Base-by-base conservation (phyloP, 768 basidiomycete species). In the Lyophyllum decastes region DNA sequence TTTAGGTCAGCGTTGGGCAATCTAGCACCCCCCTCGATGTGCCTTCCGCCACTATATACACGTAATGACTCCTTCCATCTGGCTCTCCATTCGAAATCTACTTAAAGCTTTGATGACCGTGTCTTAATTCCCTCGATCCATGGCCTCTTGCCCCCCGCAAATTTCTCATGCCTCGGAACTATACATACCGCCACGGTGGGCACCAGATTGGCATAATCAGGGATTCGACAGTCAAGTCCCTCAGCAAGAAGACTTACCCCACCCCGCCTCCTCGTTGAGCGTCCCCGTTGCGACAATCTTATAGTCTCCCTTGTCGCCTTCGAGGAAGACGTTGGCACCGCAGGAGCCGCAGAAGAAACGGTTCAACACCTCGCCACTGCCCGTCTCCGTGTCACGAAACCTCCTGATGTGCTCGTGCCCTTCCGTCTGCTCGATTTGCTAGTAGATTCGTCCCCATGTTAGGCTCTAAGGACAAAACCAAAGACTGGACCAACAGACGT, bases 341-440 rank as follows among this genome's bases (percentile, higher is more conserved):
- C 76, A 77, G 1, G 65, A 54, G 1, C 57, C 61, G 47, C 76
- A 78, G 60, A 78, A 78, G 30, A 61, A 65, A 30, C 76, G 66
- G 35, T 65, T 61, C 11, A 76, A 58, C 9, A 69, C 62, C 12
- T 62, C 26, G 5, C 73, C 75, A 35, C 70, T 72, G 33, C 59
- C 59, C 2, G 75, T 78, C 1, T 65, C 57, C 1, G 46, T 58
- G 53, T 78, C 76, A 0, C 58, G 51, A 56, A 64, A 76, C 1
- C 47, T 38, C 26, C 61, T 67, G 16, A 78, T 59, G 19, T 55
- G 64, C 12, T 73, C 70, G 26, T 65, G 49, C 8, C 73, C 76
- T 51, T 69, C 44, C 0, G 68, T 43, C 2, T 76, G 33, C 2
- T 43, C 59, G 27, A 74, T 62, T 57, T 71, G 63, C 72, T 75